Conservation (phyloP, 768 basidiomycete genomes). For the Russula brevipes region DNA sequence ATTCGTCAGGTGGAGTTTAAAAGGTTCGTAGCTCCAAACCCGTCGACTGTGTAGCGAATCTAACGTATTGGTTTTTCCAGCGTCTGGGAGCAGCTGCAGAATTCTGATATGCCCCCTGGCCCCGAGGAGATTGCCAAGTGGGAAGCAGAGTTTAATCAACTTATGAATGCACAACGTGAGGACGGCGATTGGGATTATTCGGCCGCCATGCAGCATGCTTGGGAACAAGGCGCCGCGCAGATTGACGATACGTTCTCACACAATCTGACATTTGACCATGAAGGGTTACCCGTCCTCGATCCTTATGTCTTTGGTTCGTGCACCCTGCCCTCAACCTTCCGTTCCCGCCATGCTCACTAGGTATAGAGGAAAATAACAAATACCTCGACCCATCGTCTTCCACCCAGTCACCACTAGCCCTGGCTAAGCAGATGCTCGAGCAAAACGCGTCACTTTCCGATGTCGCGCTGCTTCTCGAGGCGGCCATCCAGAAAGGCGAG, state of each 20-base stretch:
- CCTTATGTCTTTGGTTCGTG: conserved; percentile 73
- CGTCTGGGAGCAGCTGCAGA: conserved; percentile 56
- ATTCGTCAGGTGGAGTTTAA: conserved; percentile 41
- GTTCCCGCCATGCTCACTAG: conserved; percentile 7
- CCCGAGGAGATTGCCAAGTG: conserved; percentile 67
- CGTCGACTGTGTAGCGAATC: not conserved
- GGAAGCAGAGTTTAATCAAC: conserved; percentile 78
- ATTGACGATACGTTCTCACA: conserved; percentile 33
- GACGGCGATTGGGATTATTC: conserved; percentile 52
- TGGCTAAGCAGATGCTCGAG: conserved; percentile 73
- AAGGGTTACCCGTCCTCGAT: conserved; percentile 71
- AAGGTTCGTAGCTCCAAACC: conserved; percentile 39
- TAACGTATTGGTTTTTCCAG: conserved; percentile 34
- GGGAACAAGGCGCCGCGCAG: conserved; percentile 35
- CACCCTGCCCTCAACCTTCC: not conserved
- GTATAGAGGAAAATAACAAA: conserved; percentile 67
- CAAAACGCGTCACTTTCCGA: conserved; percentile 84
- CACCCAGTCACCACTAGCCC: conserved; percentile 47
- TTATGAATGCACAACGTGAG: conserved; percentile 65
- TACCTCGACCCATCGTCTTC: conserved; percentile 52
- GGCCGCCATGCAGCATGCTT: conserved; percentile 55
- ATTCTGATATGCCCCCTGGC: conserved; percentile 52
- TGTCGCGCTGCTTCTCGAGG: conserved; percentile 82
- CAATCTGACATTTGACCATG: conserved; percentile 51
- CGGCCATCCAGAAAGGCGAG: conserved; percentile 79